Evolutionary conservation across 352 stramenopile genomes (phyloP).

Genomic region (Globisporangium okanoganense): DNA sequence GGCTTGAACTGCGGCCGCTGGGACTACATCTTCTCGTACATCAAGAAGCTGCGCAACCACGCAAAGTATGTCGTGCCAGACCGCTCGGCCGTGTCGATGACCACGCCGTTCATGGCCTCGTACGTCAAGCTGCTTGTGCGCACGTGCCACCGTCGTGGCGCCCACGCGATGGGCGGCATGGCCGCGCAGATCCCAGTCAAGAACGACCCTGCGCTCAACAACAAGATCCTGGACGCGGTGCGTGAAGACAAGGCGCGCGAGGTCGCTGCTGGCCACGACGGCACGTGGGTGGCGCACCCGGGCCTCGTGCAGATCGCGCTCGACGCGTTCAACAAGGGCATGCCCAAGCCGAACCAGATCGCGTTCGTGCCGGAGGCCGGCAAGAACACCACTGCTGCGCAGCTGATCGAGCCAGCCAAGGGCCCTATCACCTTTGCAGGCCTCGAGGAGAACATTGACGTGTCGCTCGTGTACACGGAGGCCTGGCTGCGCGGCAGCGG

Average conservation of each 20-base stretch:
- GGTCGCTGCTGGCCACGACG: conserved; percentile 91
- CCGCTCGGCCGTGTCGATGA: conserved; percentile 91
- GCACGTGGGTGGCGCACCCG: conserved; percentile 96
- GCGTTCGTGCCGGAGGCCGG: conserved; percentile 47
- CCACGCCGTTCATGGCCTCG: conserved; percentile 91
- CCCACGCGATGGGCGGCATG: conserved; percentile 97
- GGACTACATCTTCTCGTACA: conserved; percentile 98
- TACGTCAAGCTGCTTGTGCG: conserved; percentile 95
- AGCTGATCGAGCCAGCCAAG: conserved; percentile 60
- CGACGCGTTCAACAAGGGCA: conserved; percentile 93
- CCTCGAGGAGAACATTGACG: conserved; percentile 89
- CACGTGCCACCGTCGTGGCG: conserved; percentile 94
- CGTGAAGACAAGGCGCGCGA: conserved; percentile 91
- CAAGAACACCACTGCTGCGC: conserved; percentile 50
- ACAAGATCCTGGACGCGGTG: conserved; percentile 87
- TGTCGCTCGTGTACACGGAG: conserved; percentile 93
- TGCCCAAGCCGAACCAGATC: conserved; percentile 92
- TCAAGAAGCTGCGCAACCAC: conserved; percentile 94
- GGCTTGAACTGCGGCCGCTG: conserved; percentile 97
- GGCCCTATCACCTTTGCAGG: conserved; percentile 81
- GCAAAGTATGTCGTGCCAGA: conserved; percentile 92
- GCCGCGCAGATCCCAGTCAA: conserved; percentile 96
- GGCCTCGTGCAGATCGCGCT: conserved; percentile 91
- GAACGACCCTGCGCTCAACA: conserved; percentile 88
- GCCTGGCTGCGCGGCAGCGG: conserved; percentile 92